Percentiles rank a stretch among this genome's conserved stretches.
Conservation (phyloP, 2,329 filamentous ascomycete species). For the Fusarium tanahbumbuense region DNA sequence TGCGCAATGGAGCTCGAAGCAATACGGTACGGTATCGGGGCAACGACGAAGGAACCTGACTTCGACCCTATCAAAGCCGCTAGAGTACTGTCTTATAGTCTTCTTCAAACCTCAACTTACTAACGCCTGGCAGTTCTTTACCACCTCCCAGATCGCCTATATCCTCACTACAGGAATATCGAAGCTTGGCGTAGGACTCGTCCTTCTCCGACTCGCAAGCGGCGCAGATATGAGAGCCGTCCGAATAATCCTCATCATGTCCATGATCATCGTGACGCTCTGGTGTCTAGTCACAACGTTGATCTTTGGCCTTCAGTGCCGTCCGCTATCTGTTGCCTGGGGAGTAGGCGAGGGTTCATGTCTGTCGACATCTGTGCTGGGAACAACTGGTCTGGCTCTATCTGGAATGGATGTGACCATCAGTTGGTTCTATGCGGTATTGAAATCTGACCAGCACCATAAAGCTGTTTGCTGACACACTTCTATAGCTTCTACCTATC, state of each 20-base stretch:
- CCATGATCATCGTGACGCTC: neutral
- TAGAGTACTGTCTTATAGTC: neutral
- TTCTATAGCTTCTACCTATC: slow-evolving; percentile 2
- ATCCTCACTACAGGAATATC: slow-evolving; percentile 2
- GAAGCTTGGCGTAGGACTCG: neutral
- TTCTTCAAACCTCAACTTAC: fast-evolving
- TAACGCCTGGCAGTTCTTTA: neutral
- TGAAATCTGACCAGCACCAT: fast-evolving
- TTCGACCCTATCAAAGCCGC: neutral
- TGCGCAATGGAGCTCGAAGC: slow-evolving; percentile 1
- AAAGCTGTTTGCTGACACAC: neutral
- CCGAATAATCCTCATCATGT: neutral
- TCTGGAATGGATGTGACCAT: slow-evolving; percentile 18
- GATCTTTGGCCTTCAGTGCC: neutral
- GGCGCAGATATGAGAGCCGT: neutral
- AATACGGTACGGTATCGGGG: neutral
- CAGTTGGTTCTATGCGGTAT: slow-evolving; percentile 26
- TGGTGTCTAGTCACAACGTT: neutral
- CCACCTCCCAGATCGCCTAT: neutral
- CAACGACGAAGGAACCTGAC: neutral
- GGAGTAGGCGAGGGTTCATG: neutral
- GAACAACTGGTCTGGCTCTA: slow-evolving; percentile 4
- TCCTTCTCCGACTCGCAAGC: slow-evolving; percentile 3
- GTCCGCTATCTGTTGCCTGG: slow-evolving; percentile 1
- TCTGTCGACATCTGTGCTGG: neutral